Base-by-base conservation (phyloP, 257 asterid species). In the Ballota nigra region DNA sequence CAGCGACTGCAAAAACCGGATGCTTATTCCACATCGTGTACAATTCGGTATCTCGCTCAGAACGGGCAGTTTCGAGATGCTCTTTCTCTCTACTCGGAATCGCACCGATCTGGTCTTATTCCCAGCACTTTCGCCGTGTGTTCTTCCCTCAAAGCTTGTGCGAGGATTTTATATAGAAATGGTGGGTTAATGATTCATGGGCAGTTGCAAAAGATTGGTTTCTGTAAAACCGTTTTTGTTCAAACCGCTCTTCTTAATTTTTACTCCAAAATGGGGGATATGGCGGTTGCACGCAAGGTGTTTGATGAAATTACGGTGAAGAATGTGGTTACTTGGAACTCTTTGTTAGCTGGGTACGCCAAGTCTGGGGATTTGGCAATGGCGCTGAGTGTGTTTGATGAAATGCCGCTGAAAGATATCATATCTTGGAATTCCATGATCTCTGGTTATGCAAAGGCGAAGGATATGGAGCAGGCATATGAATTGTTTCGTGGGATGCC, bases 251-350 rank as follows among this genome's bases (percentile, higher is more conserved):
- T 94, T 19, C 55, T 91, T 57, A 96, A 83, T 78, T 94, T 87
- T 72, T 94, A 94, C 70, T 75, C 89, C 11, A 94, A 94, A 78
- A 34, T 79, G 69, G 95, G 92, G 1, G 85, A 86, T 23, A 84
- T 86, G 92, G 86, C 22, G 28, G 71, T 78, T 56, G 93, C 97
- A 0, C 97, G 83, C 8, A 81, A 71, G 76, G 81, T 86, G 78
- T 89, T 92, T 34, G 87, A 82, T 77, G 91, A 82, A 77, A 89
- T 89, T 80, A 52, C 43, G 7, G 89, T 38, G 29, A 88, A 72
- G 75, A 89, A 88, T 66, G 82, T 92, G 34, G 96, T 92, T 4
- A 80, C 96, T 1, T 94, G 98, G 98, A 94, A 91, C 79, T 88
- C 95, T 31, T 59, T 94, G 72, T 64, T 94, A 5, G 83, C 88